Evolutionary conservation across 2,329 filamentous ascomycete species (phyloP), one percentile per base, ranked within the genome.

Genomic region (Chalara sp.): DNA sequence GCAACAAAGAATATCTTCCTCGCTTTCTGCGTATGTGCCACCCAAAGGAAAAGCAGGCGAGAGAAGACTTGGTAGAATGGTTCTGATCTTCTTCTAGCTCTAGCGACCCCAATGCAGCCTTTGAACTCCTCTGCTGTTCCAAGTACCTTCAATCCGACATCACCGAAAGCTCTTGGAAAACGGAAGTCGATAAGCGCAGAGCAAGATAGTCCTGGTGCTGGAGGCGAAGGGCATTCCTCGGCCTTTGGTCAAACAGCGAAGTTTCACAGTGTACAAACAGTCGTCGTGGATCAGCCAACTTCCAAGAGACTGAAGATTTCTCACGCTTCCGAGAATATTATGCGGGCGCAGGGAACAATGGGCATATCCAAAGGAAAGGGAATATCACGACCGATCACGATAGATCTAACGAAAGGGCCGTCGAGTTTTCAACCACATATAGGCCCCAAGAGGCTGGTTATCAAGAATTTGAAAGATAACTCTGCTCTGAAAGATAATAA

Each of bases 401-500:
- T 63, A 31, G 62, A 63, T 31, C 47, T 64, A 46, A 62, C 60
- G 11, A 50, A 56, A 8, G 52, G 53, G 5, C 52, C 50, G 2
- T 60, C 62, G 33, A 62, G 61, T 42, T 88, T 91, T 64, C 87
- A 86, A 59, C 84, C 89, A 10, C 82, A 88, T 61, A 75, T 78
- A 8, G 90, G 89, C 32, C 84, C 89, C 21, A 91, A 86, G 74
- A 91, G 86, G 69, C 79, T 99, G 44, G 80, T 92, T n/a, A 88
- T 99, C 61, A 96, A 96, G 78, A 97, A 96, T 66, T 78, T 96
- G 56, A 83, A 86, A 53, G 77, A 79, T 1, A 76, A 76, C 71
- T 78, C 52, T 65, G n/a, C 35, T 8, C 69, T 39, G 63, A 70
- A 48, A 74, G 81, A 89, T 60, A 79, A 87, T 21, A 82, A 87